Conservation (phyloP, 1,284 basidiomycete species). For the Irpex rosettiformis region DNA sequence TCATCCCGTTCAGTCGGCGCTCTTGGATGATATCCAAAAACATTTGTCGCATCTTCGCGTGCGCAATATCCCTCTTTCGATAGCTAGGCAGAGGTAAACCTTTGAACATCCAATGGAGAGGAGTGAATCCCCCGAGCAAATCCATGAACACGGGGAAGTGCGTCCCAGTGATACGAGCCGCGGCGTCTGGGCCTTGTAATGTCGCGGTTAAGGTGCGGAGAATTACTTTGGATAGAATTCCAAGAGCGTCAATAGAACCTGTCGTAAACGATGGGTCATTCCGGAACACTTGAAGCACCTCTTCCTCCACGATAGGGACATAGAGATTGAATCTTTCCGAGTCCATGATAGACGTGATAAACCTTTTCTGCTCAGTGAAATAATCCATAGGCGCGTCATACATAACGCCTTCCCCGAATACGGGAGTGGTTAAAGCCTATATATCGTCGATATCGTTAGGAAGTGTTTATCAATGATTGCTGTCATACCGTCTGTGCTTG, state of each 20-base stretch:
- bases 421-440: not conserved
- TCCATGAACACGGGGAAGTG: not conserved
- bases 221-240: not conserved
- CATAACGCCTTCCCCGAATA: not conserved
- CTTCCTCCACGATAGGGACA: not conserved
- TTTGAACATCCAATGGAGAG: not conserved
- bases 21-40: not conserved
- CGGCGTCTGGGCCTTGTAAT: not conserved
- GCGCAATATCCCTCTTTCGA: not conserved
- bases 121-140: not conserved
- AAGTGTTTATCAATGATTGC: too few species aligned
- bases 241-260: not conserved
- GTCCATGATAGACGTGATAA: not conserved
- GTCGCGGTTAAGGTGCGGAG: not conserved
- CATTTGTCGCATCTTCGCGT: not conserved
- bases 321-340: not conserved
- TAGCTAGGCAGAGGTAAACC: not conserved
- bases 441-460: not conserved
- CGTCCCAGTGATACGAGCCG: not conserved
- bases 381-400: not conserved
- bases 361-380: not conserved
- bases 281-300: not conserved
- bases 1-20: too few species aligned
- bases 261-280: not conserved
- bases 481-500: not conserved